Base-by-base conservation (phyloP, 1,139 yeast genomes). In the Sugiyamaella neomexicana region DNA sequence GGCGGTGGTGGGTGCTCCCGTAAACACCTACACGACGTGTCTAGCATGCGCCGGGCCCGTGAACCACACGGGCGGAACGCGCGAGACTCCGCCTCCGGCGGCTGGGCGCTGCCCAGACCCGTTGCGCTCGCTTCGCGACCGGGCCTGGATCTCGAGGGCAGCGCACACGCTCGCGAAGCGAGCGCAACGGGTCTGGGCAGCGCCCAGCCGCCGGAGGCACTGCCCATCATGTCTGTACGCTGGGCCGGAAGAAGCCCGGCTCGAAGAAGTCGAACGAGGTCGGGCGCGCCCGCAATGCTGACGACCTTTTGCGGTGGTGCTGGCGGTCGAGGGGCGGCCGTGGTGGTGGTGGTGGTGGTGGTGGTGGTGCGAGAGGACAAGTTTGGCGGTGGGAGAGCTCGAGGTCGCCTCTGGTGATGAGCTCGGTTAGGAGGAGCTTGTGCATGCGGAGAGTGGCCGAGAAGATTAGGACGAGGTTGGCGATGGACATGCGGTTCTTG, bases 371-470 rank as follows among this genome's bases (percentile, higher is more conserved):
- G 13, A 16, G 37, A 1, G 39, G 25, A 5, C 25, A 20, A 5
- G 25, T 20, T 3, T 20, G 25, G 25, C 5, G 25, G 25, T 20
- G 25, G 5, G 25, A 20, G 25, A 20, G 25, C 25, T 20, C 41
- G 16, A 54, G 20, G n/a, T 60, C 62, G 12, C 62, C 59, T 16
- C 59, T 55, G 27, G 60, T 42, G 7, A 66, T 55, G 46, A 66
- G 55, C 1, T 64, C 62, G 40, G 55, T 56, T 20, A 66, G 58
- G 27, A 66, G 58, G 2, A 60, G 46, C 42, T 57, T 58, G 47
- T 63, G 64, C 46, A 70, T 64, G 17, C 65, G 58, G 50, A 70
- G 55, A 2, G 73, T 65, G 2, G 72, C 72, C 37, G 71, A 67
- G 27, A 70, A 60, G 16, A 69, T 64, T 17, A 68, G 57, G 2